Percentiles rank a stretch among this genome's conserved stretches.
Conservation (phyloP, 129 eudicot genomes). For the Pulicaria dysenterica region DNA sequence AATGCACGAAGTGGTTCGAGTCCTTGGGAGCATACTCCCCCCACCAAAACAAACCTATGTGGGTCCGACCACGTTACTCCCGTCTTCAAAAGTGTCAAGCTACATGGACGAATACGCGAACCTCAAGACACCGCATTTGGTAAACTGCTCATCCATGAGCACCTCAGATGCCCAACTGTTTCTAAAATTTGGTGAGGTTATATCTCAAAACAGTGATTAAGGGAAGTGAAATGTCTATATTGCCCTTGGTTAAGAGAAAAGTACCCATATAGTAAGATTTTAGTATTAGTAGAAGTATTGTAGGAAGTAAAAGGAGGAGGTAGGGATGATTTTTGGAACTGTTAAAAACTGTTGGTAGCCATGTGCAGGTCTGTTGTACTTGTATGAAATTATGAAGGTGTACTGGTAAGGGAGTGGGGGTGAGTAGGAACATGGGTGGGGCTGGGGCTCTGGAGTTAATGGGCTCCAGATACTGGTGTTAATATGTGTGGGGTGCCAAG, state of each 20-base stretch:
- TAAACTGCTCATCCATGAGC: slow-evolving; percentile 85
- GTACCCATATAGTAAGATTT: not conserved
- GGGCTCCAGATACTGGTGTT: slow-evolving; percentile 36
- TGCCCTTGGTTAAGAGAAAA: slow-evolving; percentile 22
- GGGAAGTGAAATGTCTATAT: slow-evolving; percentile 35
- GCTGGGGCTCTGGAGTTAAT: slow-evolving; percentile 17
- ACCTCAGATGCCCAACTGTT: slow-evolving; percentile 97
- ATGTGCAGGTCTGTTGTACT: slow-evolving; percentile 40
- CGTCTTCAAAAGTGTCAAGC: slow-evolving; percentile 60
- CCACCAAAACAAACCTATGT: slow-evolving; percentile 33
- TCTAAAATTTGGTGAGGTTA: slow-evolving; percentile 91
- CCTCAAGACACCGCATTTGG: slow-evolving; percentile 86
- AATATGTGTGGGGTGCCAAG: slow-evolving; percentile 23
- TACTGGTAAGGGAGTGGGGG: slow-evolving; percentile 5
- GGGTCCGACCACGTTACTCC: slow-evolving; percentile 35
- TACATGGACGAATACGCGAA: slow-evolving; percentile 93
- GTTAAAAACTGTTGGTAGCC: slow-evolving; percentile 13
- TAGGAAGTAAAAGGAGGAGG: not conserved
- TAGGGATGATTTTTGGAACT: slow-evolving; percentile 27
- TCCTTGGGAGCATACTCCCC: slow-evolving; percentile 67
- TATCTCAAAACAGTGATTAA: slow-evolving; percentile 76
- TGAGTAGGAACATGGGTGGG: slow-evolving; percentile 29
- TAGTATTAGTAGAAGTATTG: slow-evolving; percentile 9
- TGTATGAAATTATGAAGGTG: slow-evolving; percentile 27
- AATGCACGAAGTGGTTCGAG: slow-evolving; percentile 94